phyloP scores from a whole-genome alignment of 2,329 filamentous ascomycete genomes.

The Byssoonygena ceratinophila region DNA sequence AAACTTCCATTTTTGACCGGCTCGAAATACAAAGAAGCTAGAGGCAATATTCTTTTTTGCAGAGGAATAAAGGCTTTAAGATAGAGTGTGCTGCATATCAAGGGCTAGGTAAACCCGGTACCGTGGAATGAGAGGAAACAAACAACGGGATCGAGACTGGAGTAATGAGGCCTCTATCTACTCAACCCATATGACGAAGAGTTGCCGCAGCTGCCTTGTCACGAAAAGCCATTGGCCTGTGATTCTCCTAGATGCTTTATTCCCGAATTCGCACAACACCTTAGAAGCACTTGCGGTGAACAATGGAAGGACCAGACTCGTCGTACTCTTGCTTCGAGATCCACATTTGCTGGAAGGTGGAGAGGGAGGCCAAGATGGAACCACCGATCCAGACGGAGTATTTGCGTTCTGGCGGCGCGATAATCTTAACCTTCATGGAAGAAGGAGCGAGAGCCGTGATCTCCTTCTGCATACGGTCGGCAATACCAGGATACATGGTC shows the following conservation, averaged over 20 bases:
- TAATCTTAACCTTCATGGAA: conserved; percentile 99
- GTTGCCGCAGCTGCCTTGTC: not conserved
- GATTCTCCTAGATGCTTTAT: conserved; percentile 2
- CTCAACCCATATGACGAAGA: not conserved
- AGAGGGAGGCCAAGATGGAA: conserved; percentile 98
- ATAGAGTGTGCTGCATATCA: conserved; percentile 8
- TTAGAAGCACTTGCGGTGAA: conserved; percentile 99
- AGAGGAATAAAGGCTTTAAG: conserved; percentile 3
- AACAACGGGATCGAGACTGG: conserved; percentile 6
- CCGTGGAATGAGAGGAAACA: conserved; percentile 5
- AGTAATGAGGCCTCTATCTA: conserved; percentile 3
- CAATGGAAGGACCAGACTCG: conserved; percentile 97
- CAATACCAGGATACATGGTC: conserved; percentile 99
- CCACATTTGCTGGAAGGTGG: conserved; percentile 99
- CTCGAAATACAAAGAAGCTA: conserved; percentile 8
- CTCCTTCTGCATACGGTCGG: conserved; percentile 99
- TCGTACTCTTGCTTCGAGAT: conserved; percentile 99
- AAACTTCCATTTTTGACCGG: conserved; percentile 5
- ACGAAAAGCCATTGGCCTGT: conserved; percentile 7
- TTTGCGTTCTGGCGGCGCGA: conserved; percentile 99
- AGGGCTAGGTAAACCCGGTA: conserved; percentile 9
- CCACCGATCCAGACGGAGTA: conserved; percentile 99
- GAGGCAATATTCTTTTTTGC: conserved; percentile 1
- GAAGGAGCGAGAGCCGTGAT: conserved; percentile 98
- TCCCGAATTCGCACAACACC: conserved; percentile 31